Percentiles rank a stretch among this genome's conserved stretches.
These are phyloP conservation scores for Sporopachydermia quercuum DNA, from an alignment of 805 yeast species.

Conservation along the genomic window DNA sequence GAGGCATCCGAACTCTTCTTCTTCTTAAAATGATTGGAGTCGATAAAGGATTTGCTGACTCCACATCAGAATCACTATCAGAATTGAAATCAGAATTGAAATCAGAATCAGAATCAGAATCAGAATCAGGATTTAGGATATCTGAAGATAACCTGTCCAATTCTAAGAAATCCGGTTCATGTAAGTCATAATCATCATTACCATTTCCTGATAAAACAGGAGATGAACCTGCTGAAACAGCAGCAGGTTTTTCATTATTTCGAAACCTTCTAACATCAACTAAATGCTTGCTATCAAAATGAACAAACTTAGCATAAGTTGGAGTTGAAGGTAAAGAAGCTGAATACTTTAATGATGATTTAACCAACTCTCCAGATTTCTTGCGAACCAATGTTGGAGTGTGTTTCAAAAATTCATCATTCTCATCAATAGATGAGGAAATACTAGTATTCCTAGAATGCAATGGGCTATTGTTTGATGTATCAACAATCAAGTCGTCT, in stretches of 20 bases:
- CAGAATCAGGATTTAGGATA: not conserved
- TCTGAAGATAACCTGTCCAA: not conserved
- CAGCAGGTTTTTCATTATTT: conserved; percentile 59
- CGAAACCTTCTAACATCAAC: conserved; percentile 61
- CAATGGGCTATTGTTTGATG: not conserved
- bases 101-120: conserved; percentile 12
- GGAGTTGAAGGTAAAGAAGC: conserved; percentile 42
- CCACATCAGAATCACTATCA: not conserved
- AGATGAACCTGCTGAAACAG: conserved; percentile 54
- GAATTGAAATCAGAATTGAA: conserved; percentile 6
- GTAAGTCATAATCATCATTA: conserved; percentile 9
- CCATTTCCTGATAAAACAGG: conserved; percentile 36
- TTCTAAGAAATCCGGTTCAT: not conserved
- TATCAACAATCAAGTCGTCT: too few species aligned
- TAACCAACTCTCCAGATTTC: conserved; percentile 78
- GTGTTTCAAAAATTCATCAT: conserved; percentile 14
- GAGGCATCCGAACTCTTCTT: conserved; percentile 2
- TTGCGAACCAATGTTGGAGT: conserved; percentile 43
- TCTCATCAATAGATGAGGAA: not conserved
- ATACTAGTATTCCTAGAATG: not conserved
- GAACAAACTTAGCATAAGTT: conserved; percentile 58
- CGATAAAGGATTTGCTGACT: not conserved
- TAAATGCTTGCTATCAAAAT: conserved; percentile 47
- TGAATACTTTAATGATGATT: conserved; percentile 46
- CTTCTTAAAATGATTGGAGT: not conserved